phyloP scores from a whole-genome alignment of 441 rosid species.

The Rhodomyrtus psidioides region DNA sequence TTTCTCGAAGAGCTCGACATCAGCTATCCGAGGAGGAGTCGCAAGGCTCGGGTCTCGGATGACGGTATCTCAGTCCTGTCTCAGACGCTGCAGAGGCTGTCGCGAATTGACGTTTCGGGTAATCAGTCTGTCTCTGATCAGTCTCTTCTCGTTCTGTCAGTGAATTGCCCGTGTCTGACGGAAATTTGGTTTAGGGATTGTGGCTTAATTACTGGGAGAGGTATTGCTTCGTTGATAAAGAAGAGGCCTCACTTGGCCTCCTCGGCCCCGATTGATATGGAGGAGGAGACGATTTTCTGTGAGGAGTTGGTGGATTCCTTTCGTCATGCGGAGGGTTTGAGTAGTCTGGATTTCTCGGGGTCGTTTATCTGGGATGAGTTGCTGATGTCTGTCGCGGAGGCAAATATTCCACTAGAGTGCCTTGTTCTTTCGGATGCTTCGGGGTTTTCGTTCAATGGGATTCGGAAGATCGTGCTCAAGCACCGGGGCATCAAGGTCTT shows the following conservation, averaged over 20 bases:
- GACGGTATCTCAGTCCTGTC: constrained; percentile 38
- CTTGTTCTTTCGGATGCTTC: constrained; percentile 36
- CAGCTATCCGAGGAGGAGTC: constrained; percentile 26
- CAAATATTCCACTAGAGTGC: constrained; percentile 45
- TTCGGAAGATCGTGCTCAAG: constrained; percentile 27
- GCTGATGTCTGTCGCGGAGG: constrained; percentile 39
- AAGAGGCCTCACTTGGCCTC: too few relatives aligned
- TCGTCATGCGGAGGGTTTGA: constrained; percentile 22
- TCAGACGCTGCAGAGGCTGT: constrained; percentile 28
- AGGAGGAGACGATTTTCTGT: too few relatives aligned
- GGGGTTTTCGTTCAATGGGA: constrained; percentile 34
- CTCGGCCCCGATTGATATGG: too few relatives aligned
- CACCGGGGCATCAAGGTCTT: constrained; percentile 35
- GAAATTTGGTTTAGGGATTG: too few relatives aligned
- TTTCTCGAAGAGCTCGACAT: constrained; percentile 50
- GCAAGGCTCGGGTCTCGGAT: constrained; percentile 22
- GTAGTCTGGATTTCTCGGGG: constrained; percentile 44
- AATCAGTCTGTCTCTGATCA: constrained; percentile 47
- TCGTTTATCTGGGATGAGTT: constrained; percentile 49
- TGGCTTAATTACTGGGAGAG: too few relatives aligned
- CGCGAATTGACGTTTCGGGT: constrained; percentile 53
- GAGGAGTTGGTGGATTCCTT: constrained; percentile 29
- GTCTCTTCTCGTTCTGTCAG: too few relatives aligned
- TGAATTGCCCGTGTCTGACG: too few relatives aligned
- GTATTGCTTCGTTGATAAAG: too few relatives aligned